Evolutionary conservation across 2,329 filamentous ascomycete species (phyloP), one percentile per base, ranked within the genome.

Genomic region (Cladorrhinum sp.): DNA sequence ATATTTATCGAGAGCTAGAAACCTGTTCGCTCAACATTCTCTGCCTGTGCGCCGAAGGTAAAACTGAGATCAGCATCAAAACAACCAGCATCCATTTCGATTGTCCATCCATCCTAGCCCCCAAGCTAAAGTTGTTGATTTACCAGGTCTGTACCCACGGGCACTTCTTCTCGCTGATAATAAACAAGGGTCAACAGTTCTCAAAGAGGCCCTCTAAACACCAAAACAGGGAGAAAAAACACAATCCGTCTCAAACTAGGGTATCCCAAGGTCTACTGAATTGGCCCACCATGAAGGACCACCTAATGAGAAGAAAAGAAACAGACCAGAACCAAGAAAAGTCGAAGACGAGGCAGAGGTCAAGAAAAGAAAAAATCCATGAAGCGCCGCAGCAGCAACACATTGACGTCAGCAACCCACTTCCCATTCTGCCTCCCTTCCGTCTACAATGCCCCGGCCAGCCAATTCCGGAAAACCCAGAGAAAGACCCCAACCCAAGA

Each of bases 261-360:
- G 51, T 54, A 54, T 54, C 51, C 51, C 29, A 41, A 16, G 20
- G 51, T 54, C 51, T 54, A 54, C 32, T 38, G 36, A 54, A 54
- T 24, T 54, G 29, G 12, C 25, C 51, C 51, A 38, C 16, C 52
- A 38, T 38, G 23, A 55, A 55, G 36, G 8, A 48, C 41, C 41
- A 18, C 53, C 53, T 2, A 55, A 18, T 10, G 22, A 45, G 41
- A 45, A 45, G n/a, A 22, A 18, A 29, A 20, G 16, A n/a, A n/a
- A n/a, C n/a, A n/a, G 12, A 12, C 20, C 27, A 36, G 27, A 36
- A 36, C n/a, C 6, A 45, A 45, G 41, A 45, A 45, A 7, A 45
- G 6, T n/a, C n/a, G 36, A 13, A 36, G 12, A n/a, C n/a, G n/a
- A n/a, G n/a, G n/a, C n/a, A 18, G 23, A n/a, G 7, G 10, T n/a